Evolutionary conservation across 169 alveolate species (phyloP), one percentile per base, ranked within the genome.

Genomic region (Plasmodium billcollinsi): DNA sequence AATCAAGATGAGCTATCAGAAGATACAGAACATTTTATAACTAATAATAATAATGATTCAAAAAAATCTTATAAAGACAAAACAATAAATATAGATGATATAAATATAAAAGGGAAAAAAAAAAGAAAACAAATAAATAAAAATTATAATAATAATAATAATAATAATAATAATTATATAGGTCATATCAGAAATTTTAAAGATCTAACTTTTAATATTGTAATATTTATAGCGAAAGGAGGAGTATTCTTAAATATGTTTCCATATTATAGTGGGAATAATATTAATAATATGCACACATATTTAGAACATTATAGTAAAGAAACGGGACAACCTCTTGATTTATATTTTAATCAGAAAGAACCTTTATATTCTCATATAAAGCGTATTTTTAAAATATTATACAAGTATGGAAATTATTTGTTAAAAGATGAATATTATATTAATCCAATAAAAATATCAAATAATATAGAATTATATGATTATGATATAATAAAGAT

Each of bases 291-390:
- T 62, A 71, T 66, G 12, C 74, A 85, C 29, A n/a, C 58, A 0
- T 85, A 61, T 62, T 71, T 85, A 56, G 92, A 85, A 33, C 92
- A 85, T 49, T 85, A 85, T 63, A 85, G 92, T 26, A 85, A 85
- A 71, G 92, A 85, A 71, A 85, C 92, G 5, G 92, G 92, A 6
- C 92, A 85, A 54, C 92, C 92, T 3, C 6, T 85, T n/a, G 92
- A 85, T 50, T 9, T 85, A 52, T 85, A 71, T 73, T 85, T 85
- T 85, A 85, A 70, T 33, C 86, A 85, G 15, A 85, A 85, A 66
- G 92, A 85, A 85, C 92, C 92, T 0, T 65, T 85, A 58, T 85
- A 85, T 73, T 85, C 92, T 18, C 92, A 85, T 73, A 71, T 85
- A 50, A 85, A 85, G 63, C 58, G 61, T 20, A 47, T 85, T 47